Base-by-base conservation (phyloP, 148 eudicot species). In the Gaultheria prostrata region DNA sequence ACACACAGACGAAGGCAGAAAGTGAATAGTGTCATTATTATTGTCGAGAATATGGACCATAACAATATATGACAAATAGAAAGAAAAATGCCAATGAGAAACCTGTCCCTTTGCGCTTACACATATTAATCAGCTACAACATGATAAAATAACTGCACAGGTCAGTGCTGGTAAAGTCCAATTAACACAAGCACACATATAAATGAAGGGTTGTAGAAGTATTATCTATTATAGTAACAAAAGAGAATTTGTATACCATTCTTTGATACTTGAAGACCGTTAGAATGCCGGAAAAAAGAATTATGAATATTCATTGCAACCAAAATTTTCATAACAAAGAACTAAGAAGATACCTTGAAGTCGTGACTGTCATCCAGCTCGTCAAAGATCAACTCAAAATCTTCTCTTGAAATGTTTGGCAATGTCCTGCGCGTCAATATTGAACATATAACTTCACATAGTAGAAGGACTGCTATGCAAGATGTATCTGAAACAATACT, bases 351-450 rank as follows among this genome's bases (percentile, higher is more conserved):
- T 87, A 96, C 98, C 98, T 89, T 89, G 87, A 93, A 89, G 87
- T 97, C 99, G 65, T 80, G 87, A 86, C 90, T 89, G 82, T 97
- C 99, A 89, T 97, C 99, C 89, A 97, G 83, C 89, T 90, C 99
- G 13, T 89, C 82, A 85, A 97, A 97, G 81, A 97, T 97, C 75
- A 88, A 86, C 78, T 85, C 99, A 88, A 92, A 97, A 88, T 97
- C 98, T 74, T 93, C 96, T 63, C 84, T 80, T 61, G 99, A 97
- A 82, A 93, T 95, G 71, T 91, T 91, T 82, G 99, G 99, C 87
- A 97, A 84, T 51, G 99, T 91, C 91, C 99, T 96, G 83, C 57
- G 17, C 20, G 26, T 82, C 53, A 70, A 50, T 48, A 39, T 63
- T 24, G 76, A 88, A 65, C 51, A 48, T 54, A 82, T 79, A 26